Conservation (phyloP, 179 eudicot species). For the Corrigiola litoralis region DNA sequence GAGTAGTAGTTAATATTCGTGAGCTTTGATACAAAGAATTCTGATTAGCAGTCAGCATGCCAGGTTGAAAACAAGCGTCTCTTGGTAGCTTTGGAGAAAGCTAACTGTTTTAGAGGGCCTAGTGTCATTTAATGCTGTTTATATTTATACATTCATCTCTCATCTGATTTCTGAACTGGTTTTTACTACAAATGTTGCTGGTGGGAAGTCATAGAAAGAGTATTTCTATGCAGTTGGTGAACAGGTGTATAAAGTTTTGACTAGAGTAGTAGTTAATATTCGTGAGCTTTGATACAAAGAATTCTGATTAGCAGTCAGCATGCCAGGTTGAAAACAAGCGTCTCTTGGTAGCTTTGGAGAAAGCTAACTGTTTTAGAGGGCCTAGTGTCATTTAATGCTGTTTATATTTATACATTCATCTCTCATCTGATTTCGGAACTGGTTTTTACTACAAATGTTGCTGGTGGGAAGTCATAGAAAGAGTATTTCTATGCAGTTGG, state of each 20-base stretch:
- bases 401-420: not conserved
- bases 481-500: no score
- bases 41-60: not conserved
- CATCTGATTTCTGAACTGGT: not conserved
- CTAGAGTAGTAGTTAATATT: not conserved
- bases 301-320: not conserved
- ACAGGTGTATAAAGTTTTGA: conserved; percentile 27
- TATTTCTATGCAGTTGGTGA: no score
- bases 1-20: not conserved
- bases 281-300: not conserved
- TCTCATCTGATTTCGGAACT: not conserved
- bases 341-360: not conserved
- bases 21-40: not conserved
- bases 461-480: not conserved
- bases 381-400: not conserved
- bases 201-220: not conserved
- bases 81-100: not conserved
- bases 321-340: not conserved
- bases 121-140: not conserved
- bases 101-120: not conserved
- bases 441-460: not conserved
- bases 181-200: not conserved
- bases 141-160: not conserved
- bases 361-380: not conserved
- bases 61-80: not conserved